These are phyloP conservation scores for Nannizziopsis arthrosporioides DNA, from an alignment of 2,329 filamentous ascomycete species.

Conservation along the genomic window DNA sequence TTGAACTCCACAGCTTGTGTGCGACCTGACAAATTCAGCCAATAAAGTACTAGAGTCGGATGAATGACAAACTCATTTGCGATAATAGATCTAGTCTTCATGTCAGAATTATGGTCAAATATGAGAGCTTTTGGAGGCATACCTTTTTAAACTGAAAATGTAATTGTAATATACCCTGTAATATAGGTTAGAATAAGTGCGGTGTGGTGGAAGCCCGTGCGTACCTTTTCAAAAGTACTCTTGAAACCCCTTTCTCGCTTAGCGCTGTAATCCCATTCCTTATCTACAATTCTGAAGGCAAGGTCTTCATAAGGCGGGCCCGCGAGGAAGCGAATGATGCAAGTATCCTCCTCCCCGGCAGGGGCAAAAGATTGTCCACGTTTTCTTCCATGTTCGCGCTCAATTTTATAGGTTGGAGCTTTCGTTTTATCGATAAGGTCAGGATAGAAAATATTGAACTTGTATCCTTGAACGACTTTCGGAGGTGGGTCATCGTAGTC, in stretches of 20 bases:
- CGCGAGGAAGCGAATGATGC: conserved; percentile 87
- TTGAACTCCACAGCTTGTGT: neutral
- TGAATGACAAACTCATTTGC: conserved; percentile 31
- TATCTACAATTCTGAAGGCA: conserved; percentile 93
- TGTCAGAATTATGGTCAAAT: neutral
- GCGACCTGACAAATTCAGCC: neutral
- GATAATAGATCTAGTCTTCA: conserved; percentile 35
- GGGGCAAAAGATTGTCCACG: conserved; percentile 85
- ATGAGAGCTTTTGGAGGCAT: conserved; percentile 19
- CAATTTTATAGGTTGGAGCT: conserved; percentile 90
- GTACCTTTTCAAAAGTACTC: conserved; percentile 93
- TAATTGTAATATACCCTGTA: conserved; percentile 79
- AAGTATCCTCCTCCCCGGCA: conserved; percentile 93
- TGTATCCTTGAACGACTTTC: conserved; percentile 97
- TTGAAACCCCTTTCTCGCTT: conserved; percentile 90
- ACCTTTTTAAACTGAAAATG: conserved; percentile 99
- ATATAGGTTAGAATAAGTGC: conserved; percentile 14
- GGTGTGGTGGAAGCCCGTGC: conserved; percentile 19
- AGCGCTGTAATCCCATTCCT: conserved; percentile 97
- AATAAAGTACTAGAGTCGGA: neutral
- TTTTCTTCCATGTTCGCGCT: conserved; percentile 79
- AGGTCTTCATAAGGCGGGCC: conserved; percentile 95
- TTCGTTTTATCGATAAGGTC: conserved; percentile 91
- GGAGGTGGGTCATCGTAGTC: conserved; percentile 96
- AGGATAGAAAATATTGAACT: conserved; percentile 99